A percentile compares a stretch with the other conserved stretches of the same genome.
Conservation (phyloP, 306 rosid genomes). For the Cucumis cinereus region DNA sequence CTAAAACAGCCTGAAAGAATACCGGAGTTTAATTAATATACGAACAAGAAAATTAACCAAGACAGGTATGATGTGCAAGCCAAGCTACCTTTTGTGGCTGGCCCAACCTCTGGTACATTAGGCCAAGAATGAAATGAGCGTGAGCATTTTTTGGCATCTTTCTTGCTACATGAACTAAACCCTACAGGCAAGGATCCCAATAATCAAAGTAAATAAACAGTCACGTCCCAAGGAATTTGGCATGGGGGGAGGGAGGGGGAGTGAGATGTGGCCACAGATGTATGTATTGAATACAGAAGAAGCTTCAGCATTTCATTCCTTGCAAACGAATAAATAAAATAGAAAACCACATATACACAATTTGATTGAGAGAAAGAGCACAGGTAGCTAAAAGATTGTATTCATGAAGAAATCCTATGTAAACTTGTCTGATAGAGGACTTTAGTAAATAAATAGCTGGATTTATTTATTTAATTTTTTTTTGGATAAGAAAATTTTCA, state of each 20-base stretch:
- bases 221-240: not conserved
- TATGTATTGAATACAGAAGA: not conserved
- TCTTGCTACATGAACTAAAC: conserved; percentile 90
- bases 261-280: not conserved
- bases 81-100: conserved; percentile 72
- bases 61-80: not conserved
- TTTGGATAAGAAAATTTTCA: too few relatives aligned
- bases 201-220: not conserved
- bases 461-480: not conserved
- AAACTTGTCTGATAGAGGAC: not conserved
- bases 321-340: not conserved
- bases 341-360: not conserved
- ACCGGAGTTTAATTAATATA: conserved; percentile 9
- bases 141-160: conserved; percentile 98
- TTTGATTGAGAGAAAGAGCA: not conserved
- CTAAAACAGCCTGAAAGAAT: conserved; percentile 47
- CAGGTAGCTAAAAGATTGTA: not conserved
- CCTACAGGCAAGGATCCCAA: conserved; percentile 37
- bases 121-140: conserved; percentile 91
- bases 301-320: not conserved
- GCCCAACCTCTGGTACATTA: conserved; percentile 89
- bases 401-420: not conserved
- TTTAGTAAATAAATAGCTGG: not conserved
- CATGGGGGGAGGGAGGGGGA: not conserved
- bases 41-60: not conserved